These are phyloP conservation scores for Talaromyces albobiverticillius DNA, from an alignment of 2,329 filamentous ascomycete genomes.

Conservation along the genomic window DNA sequence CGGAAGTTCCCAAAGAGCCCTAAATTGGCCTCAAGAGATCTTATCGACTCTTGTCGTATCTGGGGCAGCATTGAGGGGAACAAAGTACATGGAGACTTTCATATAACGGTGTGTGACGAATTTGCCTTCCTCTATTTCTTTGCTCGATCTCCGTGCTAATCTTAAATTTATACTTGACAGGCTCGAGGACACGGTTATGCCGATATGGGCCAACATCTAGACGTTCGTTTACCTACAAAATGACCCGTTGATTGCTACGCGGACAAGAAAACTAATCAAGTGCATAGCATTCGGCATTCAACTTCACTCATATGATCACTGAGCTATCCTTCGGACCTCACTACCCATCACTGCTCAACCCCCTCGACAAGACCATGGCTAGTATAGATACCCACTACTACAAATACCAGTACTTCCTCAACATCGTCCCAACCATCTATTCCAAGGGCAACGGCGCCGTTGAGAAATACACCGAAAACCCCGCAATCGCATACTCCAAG, in stretches of 20 bases:
- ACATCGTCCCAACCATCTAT: conserved; percentile 91
- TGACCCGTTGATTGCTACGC: not conserved
- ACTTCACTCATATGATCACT: conserved; percentile 95
- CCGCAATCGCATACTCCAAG: conserved; percentile 33
- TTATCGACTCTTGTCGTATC: conserved; percentile 76
- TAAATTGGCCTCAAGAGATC: conserved; percentile 53
- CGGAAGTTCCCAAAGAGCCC: conserved; percentile 72
- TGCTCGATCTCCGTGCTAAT: conserved; percentile 31
- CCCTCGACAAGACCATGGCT: conserved; percentile 86
- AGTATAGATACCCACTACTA: conserved; percentile 74
- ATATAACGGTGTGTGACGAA: conserved; percentile 64
- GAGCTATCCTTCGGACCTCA: conserved; percentile 97
- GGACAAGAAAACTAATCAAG: not conserved
- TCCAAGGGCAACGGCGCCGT: conserved; percentile 53
- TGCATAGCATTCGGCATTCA: conserved; percentile 64
- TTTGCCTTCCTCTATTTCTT: not conserved
- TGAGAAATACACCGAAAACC: conserved; percentile 40
- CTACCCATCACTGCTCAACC: conserved; percentile 90
- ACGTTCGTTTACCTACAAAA: conserved; percentile 65
- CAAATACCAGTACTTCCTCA: conserved; percentile 98
- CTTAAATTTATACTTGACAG: too few relatives aligned
- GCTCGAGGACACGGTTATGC: conserved; percentile 88
- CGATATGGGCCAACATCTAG: conserved; percentile 74
- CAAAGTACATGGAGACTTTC: conserved; percentile 96
- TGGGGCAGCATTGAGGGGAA: conserved; percentile 89